Evolutionary conservation across 768 basidiomycete species (phyloP).

Genomic region (Trametopsis cervina): DNA sequence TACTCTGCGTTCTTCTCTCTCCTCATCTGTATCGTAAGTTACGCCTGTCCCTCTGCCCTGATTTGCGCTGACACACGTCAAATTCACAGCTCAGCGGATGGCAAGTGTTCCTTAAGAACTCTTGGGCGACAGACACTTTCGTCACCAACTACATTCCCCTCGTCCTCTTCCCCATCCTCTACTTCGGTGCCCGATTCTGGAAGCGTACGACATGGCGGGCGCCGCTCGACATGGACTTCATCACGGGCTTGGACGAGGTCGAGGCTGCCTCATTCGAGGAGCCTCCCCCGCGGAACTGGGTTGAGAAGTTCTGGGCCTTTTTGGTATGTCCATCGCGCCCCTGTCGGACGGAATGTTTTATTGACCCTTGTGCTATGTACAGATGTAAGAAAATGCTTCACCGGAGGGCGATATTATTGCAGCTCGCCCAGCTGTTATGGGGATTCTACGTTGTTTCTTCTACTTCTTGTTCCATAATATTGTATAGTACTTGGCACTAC

Average conservation of each 20-base stretch:
- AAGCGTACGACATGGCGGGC: conserved; percentile 8
- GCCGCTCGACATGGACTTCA: conserved; percentile 38
- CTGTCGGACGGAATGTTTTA: no score
- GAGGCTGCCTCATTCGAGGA: conserved; percentile 30
- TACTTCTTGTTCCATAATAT: no score
- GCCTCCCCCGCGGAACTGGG: conserved; percentile 25
- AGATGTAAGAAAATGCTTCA: no score
- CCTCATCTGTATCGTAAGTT: conserved; percentile 56
- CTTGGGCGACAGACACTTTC: conserved; percentile 33
- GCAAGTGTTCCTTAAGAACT: conserved; percentile 33
- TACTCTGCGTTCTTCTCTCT: conserved; percentile 30
- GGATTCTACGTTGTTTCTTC: no score
- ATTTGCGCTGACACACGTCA: neutral
- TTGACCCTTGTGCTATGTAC: no score
- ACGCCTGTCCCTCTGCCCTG: neutral
- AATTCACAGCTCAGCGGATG: conserved; percentile 30
- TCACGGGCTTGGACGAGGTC: conserved; percentile 30
- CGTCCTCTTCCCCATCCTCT: conserved; percentile 41
- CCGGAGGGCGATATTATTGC: no score
- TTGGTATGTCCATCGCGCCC: no score
- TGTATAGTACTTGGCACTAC: no score
- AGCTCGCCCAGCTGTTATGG: no score
- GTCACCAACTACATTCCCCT: conserved; percentile 37
- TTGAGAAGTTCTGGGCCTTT: conserved; percentile 28
- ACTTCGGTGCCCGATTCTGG: conserved; percentile 23